Conservation (phyloP, 2,329 filamentous ascomycete genomes). For the Periconia sp. region DNA sequence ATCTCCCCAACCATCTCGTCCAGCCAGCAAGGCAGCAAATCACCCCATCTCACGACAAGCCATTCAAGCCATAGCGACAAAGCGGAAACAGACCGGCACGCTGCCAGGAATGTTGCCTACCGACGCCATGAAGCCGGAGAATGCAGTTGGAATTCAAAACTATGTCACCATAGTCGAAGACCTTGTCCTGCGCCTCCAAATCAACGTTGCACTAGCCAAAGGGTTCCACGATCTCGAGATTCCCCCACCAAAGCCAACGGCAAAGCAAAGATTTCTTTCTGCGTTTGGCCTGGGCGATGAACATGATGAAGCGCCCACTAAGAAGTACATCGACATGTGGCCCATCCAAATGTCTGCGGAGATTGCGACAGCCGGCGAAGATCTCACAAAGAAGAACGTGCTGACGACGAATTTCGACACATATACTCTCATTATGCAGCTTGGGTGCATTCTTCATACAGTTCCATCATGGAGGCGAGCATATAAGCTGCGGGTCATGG, state of each 20-base stretch:
- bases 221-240: conserved; percentile 78
- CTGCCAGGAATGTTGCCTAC: conserved; percentile 66
- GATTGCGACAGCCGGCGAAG: conserved; percentile 53
- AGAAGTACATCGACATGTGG: conserved; percentile 86
- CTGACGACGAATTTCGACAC: conserved; percentile 90
- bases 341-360: conserved; percentile 93
- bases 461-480: conserved; percentile 77
- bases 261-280: conserved; percentile 25
- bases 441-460: conserved; percentile 81
- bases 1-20: conserved; percentile 44
- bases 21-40: conserved; percentile 29
- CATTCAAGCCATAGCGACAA: conserved; percentile 28
- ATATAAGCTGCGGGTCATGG: conserved; percentile 73
- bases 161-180: conserved; percentile 86
- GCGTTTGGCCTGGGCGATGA: conserved; percentile 25
- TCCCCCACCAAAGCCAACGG: conserved; percentile 49
- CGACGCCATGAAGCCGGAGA: conserved; percentile 68
- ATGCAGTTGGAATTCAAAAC: conserved; percentile 67
- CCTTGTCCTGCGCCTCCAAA: conserved; percentile 71
- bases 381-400: conserved; percentile 57
- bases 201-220: conserved; percentile 83
- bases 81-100: conserved; percentile 48
- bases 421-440: conserved; percentile 81
- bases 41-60: conserved; percentile 35
- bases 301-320: conserved; percentile 60